These are phyloP conservation scores for Wickerhamiella domercqiae DNA, from an alignment of 805 yeast genomes.

Conservation along the genomic window DNA sequence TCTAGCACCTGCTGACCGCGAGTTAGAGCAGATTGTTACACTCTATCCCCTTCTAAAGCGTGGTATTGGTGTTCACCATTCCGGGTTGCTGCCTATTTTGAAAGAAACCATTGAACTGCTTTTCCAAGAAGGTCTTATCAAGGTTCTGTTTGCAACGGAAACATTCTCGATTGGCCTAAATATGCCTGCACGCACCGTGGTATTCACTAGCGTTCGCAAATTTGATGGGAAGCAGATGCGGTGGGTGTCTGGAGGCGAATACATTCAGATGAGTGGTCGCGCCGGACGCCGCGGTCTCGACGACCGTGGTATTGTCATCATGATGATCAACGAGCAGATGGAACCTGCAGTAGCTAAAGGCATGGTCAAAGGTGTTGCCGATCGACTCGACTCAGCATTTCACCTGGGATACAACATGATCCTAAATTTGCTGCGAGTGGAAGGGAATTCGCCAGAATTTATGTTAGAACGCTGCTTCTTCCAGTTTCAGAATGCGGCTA, in stretches of 20 bases:
- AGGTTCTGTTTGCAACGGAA: constrained; percentile 93
- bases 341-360: constrained; percentile 99
- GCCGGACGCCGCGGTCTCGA: constrained; percentile 99
- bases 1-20: constrained; percentile 80
- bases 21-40: constrained; percentile 86
- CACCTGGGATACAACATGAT: constrained; percentile 97
- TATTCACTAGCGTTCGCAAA: constrained; percentile 90
- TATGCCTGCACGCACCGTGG: constrained; percentile 99
- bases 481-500: constrained; percentile 86
- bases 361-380: constrained; percentile 99
- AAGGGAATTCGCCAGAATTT: constrained; percentile 94
- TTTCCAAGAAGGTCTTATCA: constrained; percentile 90
- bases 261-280: constrained; percentile 98
- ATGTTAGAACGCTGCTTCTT: constrained; percentile 89
- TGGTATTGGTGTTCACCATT: constrained; percentile 98
- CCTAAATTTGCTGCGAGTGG: constrained; percentile 85
- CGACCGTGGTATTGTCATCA: constrained; percentile 96
- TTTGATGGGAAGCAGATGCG: constrained; percentile 97
- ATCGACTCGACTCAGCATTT: constrained; percentile 91
- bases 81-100: constrained; percentile 83
- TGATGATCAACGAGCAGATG: constrained; percentile 99
- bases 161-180: constrained; percentile 95
- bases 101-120: constrained; percentile 91
- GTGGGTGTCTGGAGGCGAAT: constrained; percentile 99
- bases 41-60: constrained; percentile 76